Evolutionary conservation across 1,284 basidiomycete species (phyloP).

Genomic region (Papiliotrema flavescens): DNA sequence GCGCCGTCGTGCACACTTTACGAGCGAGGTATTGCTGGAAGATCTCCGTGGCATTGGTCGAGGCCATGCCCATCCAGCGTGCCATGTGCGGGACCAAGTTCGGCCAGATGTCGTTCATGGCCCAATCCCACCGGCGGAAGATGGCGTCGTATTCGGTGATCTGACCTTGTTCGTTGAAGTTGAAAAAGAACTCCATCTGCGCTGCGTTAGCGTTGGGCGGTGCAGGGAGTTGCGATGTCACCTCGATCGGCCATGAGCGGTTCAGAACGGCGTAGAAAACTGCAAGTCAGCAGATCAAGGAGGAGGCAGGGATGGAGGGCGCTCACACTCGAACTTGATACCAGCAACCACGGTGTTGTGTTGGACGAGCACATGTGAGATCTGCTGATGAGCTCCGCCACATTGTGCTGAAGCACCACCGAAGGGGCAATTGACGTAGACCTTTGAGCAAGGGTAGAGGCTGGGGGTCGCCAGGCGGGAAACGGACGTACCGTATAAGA

Average conservation of each 20-base stretch:
- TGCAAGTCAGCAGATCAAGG: neutral
- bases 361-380: slow-evolving; percentile 16
- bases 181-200: slow-evolving; percentile 3
- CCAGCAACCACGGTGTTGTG: slow-evolving; percentile 14
- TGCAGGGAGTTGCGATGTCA: neutral
- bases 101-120: slow-evolving; percentile 5
- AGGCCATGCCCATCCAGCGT: slow-evolving; percentile 3
- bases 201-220: no score
- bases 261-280: slow-evolving; percentile 6
- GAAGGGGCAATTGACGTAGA: no score
- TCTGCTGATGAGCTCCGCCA: neutral
- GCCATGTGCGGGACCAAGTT: slow-evolving; percentile 25
- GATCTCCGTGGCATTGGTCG: slow-evolving; percentile 10
- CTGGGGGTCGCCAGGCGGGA: no score
- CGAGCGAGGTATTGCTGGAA: slow-evolving; percentile 20
- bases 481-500: slow-evolving; percentile 11
- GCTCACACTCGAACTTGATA: slow-evolving; percentile 20
- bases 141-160: slow-evolving; percentile 13
- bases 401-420: no score
- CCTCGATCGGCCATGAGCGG: slow-evolving; percentile 7
- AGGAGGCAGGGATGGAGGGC: neutral
- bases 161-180: slow-evolving; percentile 9
- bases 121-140: slow-evolving; percentile 22
- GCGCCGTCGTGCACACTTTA: slow-evolving; percentile 14
- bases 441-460: no score